phyloP scores from a whole-genome alignment of 179 eudicot genomes.

The Drosera spatulata region DNA sequence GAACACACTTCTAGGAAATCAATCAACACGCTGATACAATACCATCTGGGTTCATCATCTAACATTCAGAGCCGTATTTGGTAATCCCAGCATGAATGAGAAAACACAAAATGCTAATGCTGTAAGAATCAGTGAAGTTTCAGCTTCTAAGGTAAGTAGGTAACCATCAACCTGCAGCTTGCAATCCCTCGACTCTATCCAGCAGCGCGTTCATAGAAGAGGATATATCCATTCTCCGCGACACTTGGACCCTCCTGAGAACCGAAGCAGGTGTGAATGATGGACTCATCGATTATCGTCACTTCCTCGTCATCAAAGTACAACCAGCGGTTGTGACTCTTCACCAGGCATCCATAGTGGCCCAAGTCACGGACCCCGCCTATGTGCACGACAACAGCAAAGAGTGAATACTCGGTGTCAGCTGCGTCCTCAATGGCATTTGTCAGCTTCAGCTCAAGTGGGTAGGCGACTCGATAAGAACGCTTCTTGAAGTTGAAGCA shows the following conservation, averaged over 20 bases:
- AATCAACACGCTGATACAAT: too few species aligned
- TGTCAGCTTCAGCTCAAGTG: slow-evolving; percentile 57
- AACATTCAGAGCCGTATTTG: too few species aligned
- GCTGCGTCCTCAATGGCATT: slow-evolving; percentile 46
- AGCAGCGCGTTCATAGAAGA: slow-evolving; percentile 48
- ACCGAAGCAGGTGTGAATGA: slow-evolving; percentile 60
- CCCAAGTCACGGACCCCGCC: slow-evolving; percentile 73
- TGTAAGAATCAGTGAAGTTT: too few species aligned
- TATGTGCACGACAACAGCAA: slow-evolving; percentile 65
- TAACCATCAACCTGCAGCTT: too few species aligned
- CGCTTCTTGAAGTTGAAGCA: slow-evolving; percentile 26
- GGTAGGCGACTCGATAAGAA: slow-evolving; percentile 69
- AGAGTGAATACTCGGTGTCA: slow-evolving; percentile 55
- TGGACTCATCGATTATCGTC: slow-evolving; percentile 62
- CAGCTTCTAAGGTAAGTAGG: too few species aligned
- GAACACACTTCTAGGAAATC: too few species aligned
- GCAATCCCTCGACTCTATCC: not conserved
- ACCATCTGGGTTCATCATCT: too few species aligned
- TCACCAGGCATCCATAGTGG: slow-evolving; percentile 58
- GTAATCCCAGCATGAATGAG: too few species aligned
- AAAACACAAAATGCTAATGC: too few species aligned
- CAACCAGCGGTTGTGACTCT: slow-evolving; percentile 26
- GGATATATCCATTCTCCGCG: slow-evolving; percentile 50
- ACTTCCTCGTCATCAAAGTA: slow-evolving; percentile 59
- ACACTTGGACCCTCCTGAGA: slow-evolving; percentile 66